Evolutionary conservation across 441 rosid species (phyloP), one percentile per base, ranked within the genome.

Genomic region (Brassica hybrid): DNA sequence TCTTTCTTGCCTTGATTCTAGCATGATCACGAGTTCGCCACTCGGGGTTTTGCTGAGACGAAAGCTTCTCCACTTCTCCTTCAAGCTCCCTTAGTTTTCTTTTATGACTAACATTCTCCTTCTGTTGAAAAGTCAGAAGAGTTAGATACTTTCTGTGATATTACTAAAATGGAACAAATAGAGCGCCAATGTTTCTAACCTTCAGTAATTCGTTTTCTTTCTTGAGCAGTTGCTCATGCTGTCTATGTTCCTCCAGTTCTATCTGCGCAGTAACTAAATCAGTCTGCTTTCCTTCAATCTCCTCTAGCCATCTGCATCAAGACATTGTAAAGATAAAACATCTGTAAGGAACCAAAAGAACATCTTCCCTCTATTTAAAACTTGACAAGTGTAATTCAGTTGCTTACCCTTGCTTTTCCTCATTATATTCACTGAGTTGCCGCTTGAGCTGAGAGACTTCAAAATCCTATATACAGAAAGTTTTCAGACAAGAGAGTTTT

Each of bases 11-110:
- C 99, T 97, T 97, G 81, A 89, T 90, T 85, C 94, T 92, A 73
- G 93, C 88, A 78, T 97, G 94, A 74, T 97, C 98, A 83, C 94
- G 98, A 80, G 90, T 90, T 76, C 97, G 91, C 77, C 94, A 97
- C 77, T 91, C 94, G 67, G 96, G 89, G 80, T 93, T 97, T 85
- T 94, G 98, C 78, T 91, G 97, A 65, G 93, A 95, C 36, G 97
- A 85, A 11, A 93, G 90, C 83, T 89, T 89, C 82, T 84, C 86
- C 6, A 86, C 86, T 84, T 96, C 98, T 70, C 83, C 97, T 81
- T 96, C 97, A 61, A 94, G 97, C 76, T 94, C 96, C 83, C 79
- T 74, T 66, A 86, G 79, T 74, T 72, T 86, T 83, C 85, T 90
- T 87, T 88, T 90, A 74, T 87, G 87, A 83, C 86, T 88, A 64